Conservation (phyloP, 805 yeast species). For the Naumovozyma castellii region DNA sequence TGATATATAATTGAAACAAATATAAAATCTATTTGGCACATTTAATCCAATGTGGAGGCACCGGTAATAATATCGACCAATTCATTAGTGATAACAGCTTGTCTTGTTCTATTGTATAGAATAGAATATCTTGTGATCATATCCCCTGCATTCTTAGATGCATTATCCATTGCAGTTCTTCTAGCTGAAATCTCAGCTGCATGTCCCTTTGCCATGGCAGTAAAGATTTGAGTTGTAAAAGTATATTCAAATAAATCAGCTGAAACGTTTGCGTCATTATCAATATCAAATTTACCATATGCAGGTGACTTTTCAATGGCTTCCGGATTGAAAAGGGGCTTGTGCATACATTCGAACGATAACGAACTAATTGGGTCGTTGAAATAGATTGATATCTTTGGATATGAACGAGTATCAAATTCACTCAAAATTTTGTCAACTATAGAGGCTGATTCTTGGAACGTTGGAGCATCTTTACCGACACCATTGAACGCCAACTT, state of each 20-base stretch:
- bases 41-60: conserved; percentile 93
- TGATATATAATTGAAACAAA: not conserved
- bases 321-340: conserved; percentile 56
- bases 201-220: conserved; percentile 95
- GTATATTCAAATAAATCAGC: conserved; percentile 75
- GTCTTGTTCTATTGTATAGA: conserved; percentile 98
- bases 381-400: conserved; percentile 70
- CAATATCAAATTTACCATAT: conserved; percentile 71
- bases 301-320: conserved; percentile 80
- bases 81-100: conserved; percentile 98
- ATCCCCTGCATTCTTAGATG: conserved; percentile 98
- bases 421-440: conserved; percentile 70
- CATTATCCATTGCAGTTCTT: conserved; percentile 99
- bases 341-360: conserved; percentile 74
- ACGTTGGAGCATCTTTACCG: conserved; percentile 96
- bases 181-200: conserved; percentile 97
- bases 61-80: conserved; percentile 99
- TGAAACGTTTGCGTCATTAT: conserved; percentile 58
- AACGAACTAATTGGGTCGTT: conserved; percentile 84
- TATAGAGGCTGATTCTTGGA: conserved; percentile 79
- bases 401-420: conserved; percentile 39
- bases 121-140: conserved; percentile 95
- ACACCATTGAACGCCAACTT: conserved; percentile 77
- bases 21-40: not conserved
- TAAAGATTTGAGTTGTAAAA: conserved; percentile 77